phyloP scores from a whole-genome alignment of 2,329 filamentous ascomycete genomes.

The Xenoacremonium recifei region DNA sequence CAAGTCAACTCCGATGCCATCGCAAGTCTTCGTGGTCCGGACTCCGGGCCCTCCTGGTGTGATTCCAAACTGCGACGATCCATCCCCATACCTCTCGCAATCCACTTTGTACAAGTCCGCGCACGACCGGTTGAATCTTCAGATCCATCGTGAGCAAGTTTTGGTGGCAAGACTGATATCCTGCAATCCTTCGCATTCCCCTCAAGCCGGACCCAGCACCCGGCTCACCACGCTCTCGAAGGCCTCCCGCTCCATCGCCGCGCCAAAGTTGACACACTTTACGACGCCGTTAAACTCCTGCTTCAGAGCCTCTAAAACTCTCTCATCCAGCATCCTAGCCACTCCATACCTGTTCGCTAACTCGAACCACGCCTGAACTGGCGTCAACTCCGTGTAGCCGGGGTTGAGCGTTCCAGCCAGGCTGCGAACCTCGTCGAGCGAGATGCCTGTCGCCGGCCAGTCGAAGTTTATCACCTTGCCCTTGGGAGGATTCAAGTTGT shows the following conservation, averaged over 20 bases:
- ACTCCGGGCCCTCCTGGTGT: too few species aligned
- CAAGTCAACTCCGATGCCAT: too few species aligned
- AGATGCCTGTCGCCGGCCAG: constrained; percentile 40
- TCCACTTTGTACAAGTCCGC: too few species aligned
- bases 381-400: constrained; percentile 43
- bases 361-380: constrained; percentile 57
- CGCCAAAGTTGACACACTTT: constrained; percentile 47
- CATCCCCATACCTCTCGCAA: too few species aligned
- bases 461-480: constrained; percentile 25
- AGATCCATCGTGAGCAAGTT: too few species aligned
- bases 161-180: too few species aligned
- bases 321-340: constrained; percentile 33
- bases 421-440: constrained; percentile 42
- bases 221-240: constrained; percentile 46
- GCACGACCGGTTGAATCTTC: too few species aligned
- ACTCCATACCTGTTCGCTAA: constrained; percentile 41
- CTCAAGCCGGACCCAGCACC: constrained; percentile 33
- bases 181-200: too few species aligned
- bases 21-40: too few species aligned
- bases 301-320: constrained; percentile 37
- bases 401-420: constrained; percentile 45
- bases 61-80: too few species aligned
- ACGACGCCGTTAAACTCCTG: constrained; percentile 42
- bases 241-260: constrained; percentile 42
- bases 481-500: constrained; percentile 13